A percentile compares a stretch with the other conserved stretches of the same genome.
Conservation (phyloP, 805 yeast species). For the Metahyphopichia silvanorum region DNA sequence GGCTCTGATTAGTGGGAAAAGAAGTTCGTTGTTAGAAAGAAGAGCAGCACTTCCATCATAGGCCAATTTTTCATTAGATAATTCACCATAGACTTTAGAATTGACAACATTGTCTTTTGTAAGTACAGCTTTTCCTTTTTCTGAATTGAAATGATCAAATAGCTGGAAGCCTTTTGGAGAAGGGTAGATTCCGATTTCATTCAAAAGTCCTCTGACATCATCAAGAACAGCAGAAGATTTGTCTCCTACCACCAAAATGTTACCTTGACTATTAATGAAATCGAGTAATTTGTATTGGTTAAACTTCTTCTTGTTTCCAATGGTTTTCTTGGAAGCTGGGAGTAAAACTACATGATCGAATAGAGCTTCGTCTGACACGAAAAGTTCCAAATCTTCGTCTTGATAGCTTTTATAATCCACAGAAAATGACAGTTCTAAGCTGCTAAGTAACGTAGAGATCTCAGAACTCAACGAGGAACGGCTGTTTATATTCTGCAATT, state of each 20-base stretch:
- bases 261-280: constrained; percentile 69
- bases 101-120: constrained; percentile 26
- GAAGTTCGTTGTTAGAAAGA: constrained; percentile 61
- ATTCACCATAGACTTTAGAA: constrained; percentile 10
- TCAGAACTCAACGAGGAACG: constrained; percentile 11
- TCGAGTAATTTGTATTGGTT: constrained; percentile 46
- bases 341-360: constrained; percentile 31
- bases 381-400: constrained; percentile 18
- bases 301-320: constrained; percentile 25
- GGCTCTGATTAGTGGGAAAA: constrained; percentile 70
- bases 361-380: constrained; percentile 18
- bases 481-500: constrained; percentile 15
- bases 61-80: constrained; percentile 8
- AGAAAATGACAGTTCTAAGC: no score
- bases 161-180: constrained; percentile 69
- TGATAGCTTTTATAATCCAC: constrained; percentile 22
- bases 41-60: constrained; percentile 63
- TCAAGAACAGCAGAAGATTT: constrained; percentile 29
- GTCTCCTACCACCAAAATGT: constrained; percentile 65
- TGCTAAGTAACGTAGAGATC: no score
- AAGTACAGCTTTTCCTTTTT: constrained; percentile 25
- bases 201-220: constrained; percentile 57
- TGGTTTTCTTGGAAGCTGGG: constrained; percentile 32
- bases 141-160: constrained; percentile 59
- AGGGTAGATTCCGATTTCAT: constrained; percentile 80